Conservation (phyloP, 129 eudicot species). For the Silybum marianum region DNA sequence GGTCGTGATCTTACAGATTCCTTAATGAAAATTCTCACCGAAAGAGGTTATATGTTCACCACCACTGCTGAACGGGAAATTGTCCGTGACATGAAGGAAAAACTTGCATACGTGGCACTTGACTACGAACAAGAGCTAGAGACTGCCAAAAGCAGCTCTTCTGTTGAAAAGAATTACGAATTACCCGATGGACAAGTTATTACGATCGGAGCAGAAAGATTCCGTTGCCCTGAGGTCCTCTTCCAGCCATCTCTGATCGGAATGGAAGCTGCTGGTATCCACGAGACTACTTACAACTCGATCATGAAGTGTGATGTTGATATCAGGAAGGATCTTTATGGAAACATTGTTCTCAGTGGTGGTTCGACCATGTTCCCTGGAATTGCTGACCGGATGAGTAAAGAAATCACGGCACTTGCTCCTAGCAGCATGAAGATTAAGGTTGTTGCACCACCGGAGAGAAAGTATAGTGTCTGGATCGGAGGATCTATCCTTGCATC, state of each 20-base stretch:
- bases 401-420: conserved; percentile 58
- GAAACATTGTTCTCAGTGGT: conserved; percentile 58
- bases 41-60: conserved; percentile 69
- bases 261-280: conserved; percentile 59
- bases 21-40: conserved; percentile 58
- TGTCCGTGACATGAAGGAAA: conserved; percentile 65
- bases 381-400: conserved; percentile 60
- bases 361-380: conserved; percentile 63
- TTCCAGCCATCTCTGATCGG: conserved; percentile 58
- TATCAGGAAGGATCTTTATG: conserved; percentile 22
- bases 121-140: conserved; percentile 62
- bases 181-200: conserved; percentile 55
- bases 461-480: conserved; percentile 59
- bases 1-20: conserved; percentile 58
- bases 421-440: conserved; percentile 65
- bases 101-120: conserved; percentile 61
- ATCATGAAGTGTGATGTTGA: conserved; percentile 62
- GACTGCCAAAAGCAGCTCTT: conserved; percentile 55
- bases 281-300: conserved; percentile 60
- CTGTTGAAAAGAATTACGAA: conserved; percentile 55
- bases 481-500: conserved; percentile 62
- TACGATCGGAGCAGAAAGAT: conserved; percentile 54
- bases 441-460: conserved; percentile 59
- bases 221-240: conserved; percentile 57
- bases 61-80: conserved; percentile 68